These are phyloP conservation scores for Ophiostoma tasmaniense DNA, from an alignment of 2,329 filamentous ascomycete species.

Conservation along the genomic window DNA sequence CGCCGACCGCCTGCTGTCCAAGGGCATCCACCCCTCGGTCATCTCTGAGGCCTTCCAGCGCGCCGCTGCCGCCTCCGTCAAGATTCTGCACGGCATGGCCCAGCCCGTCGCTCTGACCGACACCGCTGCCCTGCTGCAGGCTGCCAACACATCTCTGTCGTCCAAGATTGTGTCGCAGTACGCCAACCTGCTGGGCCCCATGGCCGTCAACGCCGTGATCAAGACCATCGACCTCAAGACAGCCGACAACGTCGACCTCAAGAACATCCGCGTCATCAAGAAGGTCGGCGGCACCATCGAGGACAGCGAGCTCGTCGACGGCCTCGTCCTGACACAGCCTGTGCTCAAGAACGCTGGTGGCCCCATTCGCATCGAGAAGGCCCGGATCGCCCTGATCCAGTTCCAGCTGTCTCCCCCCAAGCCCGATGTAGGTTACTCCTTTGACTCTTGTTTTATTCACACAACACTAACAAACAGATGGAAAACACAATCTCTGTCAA, in stretches of 20 bases:
- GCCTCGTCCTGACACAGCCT: slow-evolving; percentile 81
- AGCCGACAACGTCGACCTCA: slow-evolving; percentile 91
- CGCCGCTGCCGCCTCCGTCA: slow-evolving; percentile 79
- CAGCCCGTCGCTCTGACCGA: slow-evolving; percentile 85
- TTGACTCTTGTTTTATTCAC: background rate
- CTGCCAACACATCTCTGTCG: slow-evolving; percentile 90
- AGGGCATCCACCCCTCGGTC: slow-evolving; percentile 94
- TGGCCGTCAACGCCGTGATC: slow-evolving; percentile 93
- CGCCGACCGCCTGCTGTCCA: slow-evolving; percentile 79
- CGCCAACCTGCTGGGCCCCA: slow-evolving; percentile 87
- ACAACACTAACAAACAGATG: slow-evolving; percentile 51
- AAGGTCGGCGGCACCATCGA: slow-evolving; percentile 97
- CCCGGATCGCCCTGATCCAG: slow-evolving; percentile 90
- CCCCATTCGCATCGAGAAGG: slow-evolving; percentile 91
- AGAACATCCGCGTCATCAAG: slow-evolving; percentile 95
- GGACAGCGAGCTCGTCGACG: slow-evolving; percentile 94
- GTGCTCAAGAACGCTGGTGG: slow-evolving; percentile 92
- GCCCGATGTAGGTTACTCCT: slow-evolving; percentile 60
- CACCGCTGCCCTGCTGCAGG: slow-evolving; percentile 83
- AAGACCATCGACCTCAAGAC: slow-evolving; percentile 94
- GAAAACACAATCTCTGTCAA: slow-evolving; percentile 99
- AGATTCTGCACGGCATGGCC: slow-evolving; percentile 90
- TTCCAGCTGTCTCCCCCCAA: slow-evolving; percentile 98
- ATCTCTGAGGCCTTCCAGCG: slow-evolving; percentile 97
- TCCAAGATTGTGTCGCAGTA: slow-evolving; percentile 99